Evolutionary conservation across 306 rosid genomes (phyloP), one percentile per base, ranked within the genome.

Genomic region (Pyrus pyrifolia): DNA sequence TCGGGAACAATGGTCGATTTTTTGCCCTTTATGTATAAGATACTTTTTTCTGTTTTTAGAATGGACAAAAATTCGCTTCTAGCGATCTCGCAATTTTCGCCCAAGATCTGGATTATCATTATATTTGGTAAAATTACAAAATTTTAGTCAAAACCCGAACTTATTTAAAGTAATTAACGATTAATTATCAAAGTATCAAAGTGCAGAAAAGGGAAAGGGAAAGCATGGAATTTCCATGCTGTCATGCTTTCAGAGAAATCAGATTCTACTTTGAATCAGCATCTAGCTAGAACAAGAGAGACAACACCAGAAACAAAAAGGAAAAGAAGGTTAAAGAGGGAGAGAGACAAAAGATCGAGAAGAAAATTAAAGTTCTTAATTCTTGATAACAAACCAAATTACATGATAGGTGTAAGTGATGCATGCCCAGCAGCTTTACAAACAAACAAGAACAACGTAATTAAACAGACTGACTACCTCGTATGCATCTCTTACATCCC

Each of bases 401-500:
- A 88, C 91, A 89, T 83, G 86, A 91, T 79, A 88, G 91, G 90
- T 95, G 98, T 95, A 95, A 95, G 96, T 45, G 90, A 90, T 89
- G 97, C 98, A 95, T 92, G 89, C 93, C 88, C 93, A 88, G 98
- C 75, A 89, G 89, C 89, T 78, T 80, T 70, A 78, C 57, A 79
- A 15, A 38, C 51, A 62, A 55, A 72, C 71, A 71, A 79, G 68
- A 70, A 80, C 68, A 77, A 81, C 55, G 17, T 51, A 79, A 83
- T 45, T 15, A 64, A 78, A 51, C 42, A 40, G 57, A 89, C 93
- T 59, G 76, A 84, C 97, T 83, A 81, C 96, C 89, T 87, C 88
- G 97, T 91, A 94, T 94, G 98, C 98, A 90, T 91, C 96, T 87
- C 97, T 94, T 94, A 94, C 98, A 91, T 85, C 95, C 91, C 94